These are phyloP conservation scores for Calocera viscosa DNA, from an alignment of 768 basidiomycete genomes.

Conservation along the genomic window DNA sequence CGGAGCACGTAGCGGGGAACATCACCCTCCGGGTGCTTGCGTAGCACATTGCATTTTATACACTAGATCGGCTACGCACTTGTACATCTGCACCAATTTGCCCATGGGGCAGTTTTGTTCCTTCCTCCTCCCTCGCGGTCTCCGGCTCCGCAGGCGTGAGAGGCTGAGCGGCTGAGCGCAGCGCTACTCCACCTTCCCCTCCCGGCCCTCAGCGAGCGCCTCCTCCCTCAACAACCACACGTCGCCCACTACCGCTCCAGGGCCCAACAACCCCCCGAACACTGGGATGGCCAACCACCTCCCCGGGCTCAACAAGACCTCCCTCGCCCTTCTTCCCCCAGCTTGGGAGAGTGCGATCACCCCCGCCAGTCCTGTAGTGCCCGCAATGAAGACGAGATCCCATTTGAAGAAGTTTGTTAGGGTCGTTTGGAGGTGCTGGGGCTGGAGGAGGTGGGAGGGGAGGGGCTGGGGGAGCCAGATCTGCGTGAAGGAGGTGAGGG, in stretches of 20 bases:
- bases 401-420: background rate
- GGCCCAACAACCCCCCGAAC: background rate
- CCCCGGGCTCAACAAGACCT: background rate
- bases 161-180: too few species aligned
- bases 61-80: too few species aligned
- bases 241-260: background rate
- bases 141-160: too few species aligned
- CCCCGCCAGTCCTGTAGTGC: background rate
- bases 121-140: too few species aligned
- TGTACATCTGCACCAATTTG: background rate
- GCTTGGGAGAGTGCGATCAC: background rate
- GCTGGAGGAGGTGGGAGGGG: background rate
- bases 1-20: constrained; percentile 94
- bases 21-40: constrained; percentile 63
- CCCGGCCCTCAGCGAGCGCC: background rate
- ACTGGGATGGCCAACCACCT: background rate
- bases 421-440: background rate
- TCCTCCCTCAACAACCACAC: background rate
- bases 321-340: background rate
- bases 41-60: constrained; percentile 14
- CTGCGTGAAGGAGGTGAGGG: background rate
- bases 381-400: background rate
- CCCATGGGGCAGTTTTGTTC: too few species aligned
- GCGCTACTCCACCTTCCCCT: background rate
- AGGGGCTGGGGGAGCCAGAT: background rate